These are phyloP conservation scores for Berberis vulgaris DNA, from an alignment of 164 flowering plant genomes.

Conservation along the genomic window DNA sequence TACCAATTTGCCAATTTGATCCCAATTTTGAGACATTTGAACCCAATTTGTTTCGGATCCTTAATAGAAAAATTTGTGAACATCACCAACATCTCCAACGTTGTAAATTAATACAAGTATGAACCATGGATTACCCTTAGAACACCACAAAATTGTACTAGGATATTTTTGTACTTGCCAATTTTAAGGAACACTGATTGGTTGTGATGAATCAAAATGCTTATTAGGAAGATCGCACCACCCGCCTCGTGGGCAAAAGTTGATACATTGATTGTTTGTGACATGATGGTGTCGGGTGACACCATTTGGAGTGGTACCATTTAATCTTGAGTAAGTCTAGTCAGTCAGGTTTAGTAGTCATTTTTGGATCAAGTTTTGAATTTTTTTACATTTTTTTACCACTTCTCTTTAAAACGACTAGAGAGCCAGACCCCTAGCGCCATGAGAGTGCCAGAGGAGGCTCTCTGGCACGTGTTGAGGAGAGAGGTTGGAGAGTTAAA, in stretches of 20 bases:
- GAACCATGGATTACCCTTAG: conserved; percentile 7
- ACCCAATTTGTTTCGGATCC: conserved; percentile 1
- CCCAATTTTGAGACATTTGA: conserved; percentile 5
- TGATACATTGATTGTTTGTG: conserved; percentile 39
- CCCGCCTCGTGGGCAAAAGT: conserved; percentile 53
- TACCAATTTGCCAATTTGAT: conserved; percentile 4
- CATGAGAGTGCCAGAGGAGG: too few relatives aligned
- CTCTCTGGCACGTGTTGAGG: too few relatives aligned
- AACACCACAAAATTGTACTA: conserved; percentile 52
- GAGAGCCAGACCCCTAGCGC: too few relatives aligned
- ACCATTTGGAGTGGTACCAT: too few relatives aligned
- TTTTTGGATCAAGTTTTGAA: too few relatives aligned
- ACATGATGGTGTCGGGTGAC: too few relatives aligned
- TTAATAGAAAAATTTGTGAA: neutral
- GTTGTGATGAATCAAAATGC: conserved; percentile 65
- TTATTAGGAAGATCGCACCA: conserved; percentile 72
- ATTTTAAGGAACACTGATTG: conserved; percentile 56
- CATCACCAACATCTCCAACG: conserved; percentile 5
- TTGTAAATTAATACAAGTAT: conserved; percentile 6
- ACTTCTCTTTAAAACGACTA: too few relatives aligned
- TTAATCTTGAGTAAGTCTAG: too few relatives aligned
- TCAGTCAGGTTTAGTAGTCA: too few relatives aligned
- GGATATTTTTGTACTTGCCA: conserved; percentile 50
- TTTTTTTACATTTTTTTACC: too few relatives aligned
- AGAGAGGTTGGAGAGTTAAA: too few relatives aligned